Percentiles rank a stretch among this genome's conserved stretches.
phyloP scores from a whole-genome alignment of 768 basidiomycete species.

The Amanita inopinata region DNA sequence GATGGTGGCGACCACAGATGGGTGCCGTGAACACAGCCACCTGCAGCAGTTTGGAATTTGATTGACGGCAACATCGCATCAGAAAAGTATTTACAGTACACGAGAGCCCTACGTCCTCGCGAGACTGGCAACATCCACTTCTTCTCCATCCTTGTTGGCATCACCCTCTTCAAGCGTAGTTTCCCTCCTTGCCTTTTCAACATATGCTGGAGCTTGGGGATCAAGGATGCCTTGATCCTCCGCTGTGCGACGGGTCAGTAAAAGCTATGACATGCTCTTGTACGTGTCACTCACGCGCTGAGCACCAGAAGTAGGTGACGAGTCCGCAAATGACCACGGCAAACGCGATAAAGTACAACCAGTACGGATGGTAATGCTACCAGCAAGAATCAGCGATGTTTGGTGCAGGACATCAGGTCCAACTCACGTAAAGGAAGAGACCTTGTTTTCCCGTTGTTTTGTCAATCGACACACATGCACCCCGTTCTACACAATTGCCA shows the following conservation, averaged over 20 bases:
- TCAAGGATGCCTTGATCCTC: conserved; percentile 64
- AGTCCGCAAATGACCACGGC: conserved; percentile 61
- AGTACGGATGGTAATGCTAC: conserved; percentile 75
- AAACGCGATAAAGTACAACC: conserved; percentile 84
- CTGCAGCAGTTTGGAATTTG: too few relatives aligned
- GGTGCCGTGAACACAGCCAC: conserved; percentile 3
- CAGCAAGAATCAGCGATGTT: conserved; percentile 5
- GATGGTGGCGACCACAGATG: too few relatives aligned
- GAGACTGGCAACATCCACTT: not conserved
- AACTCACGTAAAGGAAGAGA: conserved; percentile 41
- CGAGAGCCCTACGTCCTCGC: not conserved
- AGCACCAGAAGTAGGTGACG: conserved; percentile 79
- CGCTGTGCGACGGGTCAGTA: conserved; percentile 27
- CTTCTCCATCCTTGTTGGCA: not conserved
- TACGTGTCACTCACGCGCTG: conserved; percentile 51
- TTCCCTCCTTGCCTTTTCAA: conserved; percentile 19
- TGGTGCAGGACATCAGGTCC: not conserved
- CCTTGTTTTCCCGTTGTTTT: conserved; percentile 19
- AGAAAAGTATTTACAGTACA: too few relatives aligned
- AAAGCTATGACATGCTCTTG: not conserved
- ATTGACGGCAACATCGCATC: too few relatives aligned
- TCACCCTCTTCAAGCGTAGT: not conserved
- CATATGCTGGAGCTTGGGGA: conserved; percentile 50
- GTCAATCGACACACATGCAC: not conserved
- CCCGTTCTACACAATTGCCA: conserved; percentile 5